Conservation (phyloP, 495 filamentous ascomycete genomes). For the Chaetomium fimeti region DNA sequence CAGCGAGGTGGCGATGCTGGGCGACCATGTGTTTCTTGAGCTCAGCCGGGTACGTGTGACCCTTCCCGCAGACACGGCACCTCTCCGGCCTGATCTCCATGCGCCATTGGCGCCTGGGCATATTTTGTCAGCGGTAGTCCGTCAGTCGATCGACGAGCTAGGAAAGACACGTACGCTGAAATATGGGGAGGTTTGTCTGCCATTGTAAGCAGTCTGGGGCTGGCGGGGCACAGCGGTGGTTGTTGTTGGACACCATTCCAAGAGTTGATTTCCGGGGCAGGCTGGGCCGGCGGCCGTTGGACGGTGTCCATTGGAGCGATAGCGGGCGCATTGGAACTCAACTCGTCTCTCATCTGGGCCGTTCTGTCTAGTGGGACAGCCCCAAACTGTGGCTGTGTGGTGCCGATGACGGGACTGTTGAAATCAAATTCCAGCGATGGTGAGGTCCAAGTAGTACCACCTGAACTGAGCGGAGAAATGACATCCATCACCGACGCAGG, state of each 20-base stretch:
- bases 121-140: not conserved
- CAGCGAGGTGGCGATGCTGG: not conserved
- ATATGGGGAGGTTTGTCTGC: not conserved
- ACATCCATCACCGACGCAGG: not conserved
- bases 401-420: not conserved
- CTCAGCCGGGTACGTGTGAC: not conserved
- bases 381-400: not conserved
- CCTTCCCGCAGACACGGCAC: conserved; percentile 9
- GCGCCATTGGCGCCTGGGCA: conserved; percentile 10
- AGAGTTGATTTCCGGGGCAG: not conserved
- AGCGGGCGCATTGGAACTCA: not conserved
- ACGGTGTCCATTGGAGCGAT: not conserved
- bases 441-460: not conserved
- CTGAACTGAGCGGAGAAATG: not conserved
- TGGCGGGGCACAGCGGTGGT: no score
- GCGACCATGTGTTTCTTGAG: conserved; percentile 4
- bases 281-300: not conserved
- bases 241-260: not conserved
- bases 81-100: not conserved
- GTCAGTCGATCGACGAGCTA: not conserved
- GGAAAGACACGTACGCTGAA: not conserved
- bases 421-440: not conserved
- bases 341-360: not conserved
- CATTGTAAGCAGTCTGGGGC: not conserved
- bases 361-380: not conserved